Conservation (phyloP, 2,329 filamentous ascomycete genomes). For the Pseudogymnoascus sp. region DNA sequence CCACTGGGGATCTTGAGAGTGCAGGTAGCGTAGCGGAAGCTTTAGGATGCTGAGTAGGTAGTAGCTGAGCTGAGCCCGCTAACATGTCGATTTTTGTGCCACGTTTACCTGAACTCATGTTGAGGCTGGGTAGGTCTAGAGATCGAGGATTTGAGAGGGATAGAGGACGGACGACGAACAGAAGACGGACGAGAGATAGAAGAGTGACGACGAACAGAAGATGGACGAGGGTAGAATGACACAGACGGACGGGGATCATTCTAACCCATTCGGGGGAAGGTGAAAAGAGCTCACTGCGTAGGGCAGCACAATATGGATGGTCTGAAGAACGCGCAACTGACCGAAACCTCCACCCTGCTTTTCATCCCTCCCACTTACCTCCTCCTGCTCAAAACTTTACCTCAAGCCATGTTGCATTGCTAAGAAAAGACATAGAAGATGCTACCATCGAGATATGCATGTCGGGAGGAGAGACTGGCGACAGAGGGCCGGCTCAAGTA, state of each 20-base stretch:
- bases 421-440: background rate
- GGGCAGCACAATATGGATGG: background rate
- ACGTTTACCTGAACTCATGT: background rate
- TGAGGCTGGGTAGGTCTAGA: background rate
- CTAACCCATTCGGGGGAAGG: background rate
- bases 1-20: background rate
- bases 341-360: background rate
- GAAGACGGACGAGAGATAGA: background rate
- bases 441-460: conserved; percentile 7
- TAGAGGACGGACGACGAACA: background rate
- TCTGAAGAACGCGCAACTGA: background rate
- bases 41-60: background rate
- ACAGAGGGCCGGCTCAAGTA: conserved; percentile 18
- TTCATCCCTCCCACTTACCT: background rate
- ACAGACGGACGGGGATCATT: background rate
- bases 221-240: background rate
- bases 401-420: background rate
- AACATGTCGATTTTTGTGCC: background rate
- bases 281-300: background rate
- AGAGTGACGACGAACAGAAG: background rate
- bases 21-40: background rate
- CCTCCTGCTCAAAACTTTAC: background rate
- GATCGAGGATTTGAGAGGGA: background rate
- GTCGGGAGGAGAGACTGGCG: conserved; percentile 16
- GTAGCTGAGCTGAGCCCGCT: background rate